phyloP scores from a whole-genome alignment of 495 filamentous ascomycete species.

The Pyronema omphalodes region DNA sequence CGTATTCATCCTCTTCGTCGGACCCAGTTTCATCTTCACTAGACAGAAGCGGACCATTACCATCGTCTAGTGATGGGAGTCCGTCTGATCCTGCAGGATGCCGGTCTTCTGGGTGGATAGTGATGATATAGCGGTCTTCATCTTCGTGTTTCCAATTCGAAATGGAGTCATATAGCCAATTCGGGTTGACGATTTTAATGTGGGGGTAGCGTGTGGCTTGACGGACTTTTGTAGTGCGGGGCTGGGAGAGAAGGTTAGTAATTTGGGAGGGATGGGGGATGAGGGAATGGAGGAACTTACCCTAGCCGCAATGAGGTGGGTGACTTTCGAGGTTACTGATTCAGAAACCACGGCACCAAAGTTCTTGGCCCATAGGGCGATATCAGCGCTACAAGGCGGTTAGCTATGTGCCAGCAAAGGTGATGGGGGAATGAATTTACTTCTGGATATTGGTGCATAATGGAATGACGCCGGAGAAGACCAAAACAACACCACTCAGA shows the following conservation, averaged over 20 bases:
- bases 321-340: constrained; percentile 38
- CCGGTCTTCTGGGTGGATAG: constrained; percentile 44
- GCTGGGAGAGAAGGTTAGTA: constrained; percentile 37
- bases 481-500: constrained; percentile 49
- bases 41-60: constrained; percentile 19
- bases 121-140: constrained; percentile 54
- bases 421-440: constrained; percentile 25
- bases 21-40: constrained; percentile 33
- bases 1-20: constrained; percentile 29
- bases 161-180: constrained; percentile 73
- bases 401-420: constrained; percentile 3
- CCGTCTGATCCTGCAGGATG: constrained; percentile 22
- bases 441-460: constrained; percentile 50
- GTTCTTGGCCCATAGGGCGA: constrained; percentile 60
- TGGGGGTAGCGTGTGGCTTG: constrained; percentile 50
- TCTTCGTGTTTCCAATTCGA: constrained; percentile 56
- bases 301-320: constrained; percentile 47
- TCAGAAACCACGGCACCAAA: constrained; percentile 63
- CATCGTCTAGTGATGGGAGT: constrained; percentile 21
- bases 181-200: constrained; percentile 75
- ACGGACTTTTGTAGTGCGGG: constrained; percentile 75
- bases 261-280: constrained; percentile 29
- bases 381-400: constrained; percentile 42
- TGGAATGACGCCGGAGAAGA: constrained; percentile 79
- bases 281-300: constrained; percentile 21